Base-by-base conservation (phyloP, 768 basidiomycete species). In the Termitomyces sp. region DNA sequence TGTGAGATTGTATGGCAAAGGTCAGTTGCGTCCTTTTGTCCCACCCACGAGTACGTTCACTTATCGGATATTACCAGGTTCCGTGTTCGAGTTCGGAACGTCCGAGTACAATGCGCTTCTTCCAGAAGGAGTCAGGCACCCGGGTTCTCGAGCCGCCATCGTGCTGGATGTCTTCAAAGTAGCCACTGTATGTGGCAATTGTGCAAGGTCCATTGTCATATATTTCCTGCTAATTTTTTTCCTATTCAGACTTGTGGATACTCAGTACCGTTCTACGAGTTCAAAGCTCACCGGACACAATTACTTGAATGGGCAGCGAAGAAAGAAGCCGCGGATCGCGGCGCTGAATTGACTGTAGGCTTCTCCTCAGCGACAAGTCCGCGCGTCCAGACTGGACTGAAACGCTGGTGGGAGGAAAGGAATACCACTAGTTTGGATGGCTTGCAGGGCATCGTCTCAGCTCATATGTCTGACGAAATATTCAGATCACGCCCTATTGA, bases 71-170 rank as follows among this genome's bases (percentile, higher is more conserved):
- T 54, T 43, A 50, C 10, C 41, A 87, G 87, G 85, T 20, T 77
- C 76, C 7, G 79, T 82, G 34, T 72, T 84, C 60, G 87, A 88
- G 65, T 82, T 84, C 64, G 87, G 85, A 9, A 81, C 82, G 1
- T 76, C 80, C 2, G 84, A 84, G 61, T 88, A 84, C 63, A 74
- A 85, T 53, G 67, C 66, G 3, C 74, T 82, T 49, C 74, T 88
- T 37, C 76, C 82, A 1, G 67, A 72, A 6, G 71, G 72, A 32
- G 68, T 64, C 24, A 77, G 86, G 16, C 74, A 77, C 58, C 76
- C 83, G 13, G 85, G 87, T 16, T 84, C 85, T 4, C 79, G 86
- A 31, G 78, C 84, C 8, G 79, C 77, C 41, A 84, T 88, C 59
- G 72, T 84, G 34, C 65, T 89, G 20, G 78, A 86, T 57, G 75